These are phyloP conservation scores for Coccomyxa sp. DNA, from an alignment of 139 green algal genomes.

Conservation along the genomic window DNA sequence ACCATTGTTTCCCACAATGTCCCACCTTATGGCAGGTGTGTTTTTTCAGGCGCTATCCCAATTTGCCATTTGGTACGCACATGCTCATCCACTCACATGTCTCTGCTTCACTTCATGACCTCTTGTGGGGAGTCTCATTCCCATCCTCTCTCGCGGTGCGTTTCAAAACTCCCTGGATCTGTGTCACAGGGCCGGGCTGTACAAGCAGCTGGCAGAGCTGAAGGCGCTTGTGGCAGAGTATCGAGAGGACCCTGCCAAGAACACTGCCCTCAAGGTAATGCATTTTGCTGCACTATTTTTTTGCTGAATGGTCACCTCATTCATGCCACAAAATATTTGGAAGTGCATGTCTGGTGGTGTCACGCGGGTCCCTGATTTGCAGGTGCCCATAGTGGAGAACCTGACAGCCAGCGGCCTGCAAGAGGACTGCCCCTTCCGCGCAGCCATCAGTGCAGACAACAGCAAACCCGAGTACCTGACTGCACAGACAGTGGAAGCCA, in stretches of 20 bases:
- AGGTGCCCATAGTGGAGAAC: slow-evolving; percentile 52
- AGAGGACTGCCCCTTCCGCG: slow-evolving; percentile 64
- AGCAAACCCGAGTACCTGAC: slow-evolving; percentile 24
- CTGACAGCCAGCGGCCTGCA: slow-evolving; percentile 43
- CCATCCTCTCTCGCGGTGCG: neutral
- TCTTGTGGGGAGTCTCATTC: neutral
- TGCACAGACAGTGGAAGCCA: slow-evolving; percentile 35
- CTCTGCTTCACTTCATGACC: neutral
- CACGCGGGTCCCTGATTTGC: slow-evolving; percentile 13
- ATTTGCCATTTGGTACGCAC: neutral
- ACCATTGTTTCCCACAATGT: slow-evolving; percentile 96
- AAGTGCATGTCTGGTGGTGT: too few species aligned
- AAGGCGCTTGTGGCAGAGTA: slow-evolving; percentile 79
- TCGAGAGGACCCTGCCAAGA: slow-evolving; percentile 48
- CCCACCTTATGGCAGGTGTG: slow-evolving; percentile 81
- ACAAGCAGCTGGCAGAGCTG: slow-evolving; percentile 89
- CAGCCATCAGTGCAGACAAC: neutral
- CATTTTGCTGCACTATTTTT: neutral
- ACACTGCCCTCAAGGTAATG: slow-evolving; percentile 14
- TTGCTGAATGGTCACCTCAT: too few species aligned
- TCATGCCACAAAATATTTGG: too few species aligned
- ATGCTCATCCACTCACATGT: neutral
- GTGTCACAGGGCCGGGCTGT: slow-evolving; percentile 71
- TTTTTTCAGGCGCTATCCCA: neutral
- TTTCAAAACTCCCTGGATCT: neutral